Evolutionary conservation across 495 filamentous ascomycete species (phyloP).

Genomic region (Aspergillus sclerotiicarbonarius): DNA sequence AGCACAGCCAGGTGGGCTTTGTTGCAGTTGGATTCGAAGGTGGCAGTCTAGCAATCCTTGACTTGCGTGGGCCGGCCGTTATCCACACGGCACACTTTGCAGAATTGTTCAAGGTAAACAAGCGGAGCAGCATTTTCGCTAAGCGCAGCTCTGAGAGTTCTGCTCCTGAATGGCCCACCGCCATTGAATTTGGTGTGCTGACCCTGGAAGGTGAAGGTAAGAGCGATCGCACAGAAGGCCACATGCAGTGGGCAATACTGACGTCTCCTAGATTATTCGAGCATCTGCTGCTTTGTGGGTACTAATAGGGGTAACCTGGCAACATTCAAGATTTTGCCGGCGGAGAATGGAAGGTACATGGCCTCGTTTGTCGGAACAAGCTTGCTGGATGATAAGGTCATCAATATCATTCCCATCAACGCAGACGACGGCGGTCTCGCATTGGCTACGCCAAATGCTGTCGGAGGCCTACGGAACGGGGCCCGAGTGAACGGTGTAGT

Average conservation of each 20-base stretch:
- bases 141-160: slow-evolving; percentile 42
- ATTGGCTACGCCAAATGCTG: slow-evolving; percentile 66
- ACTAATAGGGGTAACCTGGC: slow-evolving; percentile 78
- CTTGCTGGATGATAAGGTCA: slow-evolving; percentile 65
- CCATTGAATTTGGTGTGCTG: slow-evolving; percentile 89
- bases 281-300: slow-evolving; percentile 87
- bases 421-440: slow-evolving; percentile 74
- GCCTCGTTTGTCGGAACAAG: slow-evolving; percentile 67
- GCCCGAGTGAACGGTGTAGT: slow-evolving; percentile 68
- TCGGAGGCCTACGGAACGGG: slow-evolving; percentile 71
- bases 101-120: slow-evolving; percentile 67
- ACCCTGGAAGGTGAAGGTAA: slow-evolving; percentile 81
- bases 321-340: slow-evolving; percentile 87
- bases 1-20: slow-evolving; percentile 88
- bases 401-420: slow-evolving; percentile 74
- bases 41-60: slow-evolving; percentile 75
- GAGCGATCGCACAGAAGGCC: background rate
- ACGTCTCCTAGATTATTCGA: slow-evolving; percentile 67
- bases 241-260: slow-evolving; percentile 5
- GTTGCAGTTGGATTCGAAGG: slow-evolving; percentile 79
- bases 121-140: slow-evolving; percentile 64
- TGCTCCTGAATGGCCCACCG: slow-evolving; percentile 68
- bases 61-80: slow-evolving; percentile 83
- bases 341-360: slow-evolving; percentile 64
- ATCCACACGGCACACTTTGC: slow-evolving; percentile 68